phyloP scores from a whole-genome alignment of 2,329 filamentous ascomycete species.

The Ophiostoma sp. region DNA sequence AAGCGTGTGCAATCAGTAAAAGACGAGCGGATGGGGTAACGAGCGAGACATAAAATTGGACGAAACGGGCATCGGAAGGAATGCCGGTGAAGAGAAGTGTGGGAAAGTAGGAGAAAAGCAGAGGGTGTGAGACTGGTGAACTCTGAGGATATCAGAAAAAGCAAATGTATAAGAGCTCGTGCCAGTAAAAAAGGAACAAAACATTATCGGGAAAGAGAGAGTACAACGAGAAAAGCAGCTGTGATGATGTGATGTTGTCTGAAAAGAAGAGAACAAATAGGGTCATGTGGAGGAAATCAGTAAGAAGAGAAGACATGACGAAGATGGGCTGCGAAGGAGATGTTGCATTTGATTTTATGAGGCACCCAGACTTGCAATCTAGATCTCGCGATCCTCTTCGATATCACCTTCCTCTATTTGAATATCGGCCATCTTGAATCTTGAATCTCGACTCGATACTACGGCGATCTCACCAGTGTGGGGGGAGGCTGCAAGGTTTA shows the following conservation, averaged over 20 bases:
- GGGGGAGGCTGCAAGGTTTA: background rate
- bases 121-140: background rate
- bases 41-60: conserved; percentile 2
- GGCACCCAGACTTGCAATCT: background rate
- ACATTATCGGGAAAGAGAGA: background rate
- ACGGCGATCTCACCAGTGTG: conserved; percentile 6
- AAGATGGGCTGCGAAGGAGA: too few species aligned
- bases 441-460: background rate
- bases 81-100: background rate
- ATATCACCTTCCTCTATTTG: conserved; percentile 1
- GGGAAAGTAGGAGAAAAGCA: background rate
- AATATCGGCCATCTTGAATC: background rate
- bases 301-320: background rate
- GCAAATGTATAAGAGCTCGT: background rate
- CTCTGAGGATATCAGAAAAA: background rate
- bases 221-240: background rate
- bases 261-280: background rate
- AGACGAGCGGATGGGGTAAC: conserved; percentile 1
- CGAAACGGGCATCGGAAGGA: conserved; percentile 3
- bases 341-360: background rate
- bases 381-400: background rate
- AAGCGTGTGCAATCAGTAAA: conserved; percentile 4
- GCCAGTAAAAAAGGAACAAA: too few species aligned
- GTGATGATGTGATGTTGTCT: conserved; percentile 2
- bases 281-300: background rate